A percentile compares a stretch with the other conserved stretches of the same genome.
phyloP scores from a whole-genome alignment of 305 asterid species.

The Solanum chacoense region DNA sequence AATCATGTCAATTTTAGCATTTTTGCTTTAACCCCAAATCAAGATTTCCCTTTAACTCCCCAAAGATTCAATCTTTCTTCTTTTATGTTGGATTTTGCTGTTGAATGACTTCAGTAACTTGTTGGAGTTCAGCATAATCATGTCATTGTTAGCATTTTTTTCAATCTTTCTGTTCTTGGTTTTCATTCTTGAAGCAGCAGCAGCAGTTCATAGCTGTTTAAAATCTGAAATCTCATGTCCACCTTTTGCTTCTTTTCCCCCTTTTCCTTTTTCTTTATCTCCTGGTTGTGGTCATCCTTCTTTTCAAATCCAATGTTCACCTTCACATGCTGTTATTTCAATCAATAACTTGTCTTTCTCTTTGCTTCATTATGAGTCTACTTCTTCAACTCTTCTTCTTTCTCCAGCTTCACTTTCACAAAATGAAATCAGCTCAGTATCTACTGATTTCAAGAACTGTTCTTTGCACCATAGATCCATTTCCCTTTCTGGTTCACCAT shows the following conservation, averaged over 20 bases:
- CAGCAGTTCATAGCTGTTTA: constrained; percentile 23
- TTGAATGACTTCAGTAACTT: not conserved
- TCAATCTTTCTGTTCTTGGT: constrained; percentile 10
- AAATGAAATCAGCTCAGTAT: not conserved
- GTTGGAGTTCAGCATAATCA: not conserved
- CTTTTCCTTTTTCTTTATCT: constrained; percentile 62
- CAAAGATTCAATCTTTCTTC: constrained; percentile 18
- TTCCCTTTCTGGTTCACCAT: constrained; percentile 56
- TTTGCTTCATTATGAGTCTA: constrained; percentile 40
- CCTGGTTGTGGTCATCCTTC: constrained; percentile 91
- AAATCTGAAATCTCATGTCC: constrained; percentile 29
- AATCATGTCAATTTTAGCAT: constrained; percentile 6
- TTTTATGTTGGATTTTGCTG: not conserved
- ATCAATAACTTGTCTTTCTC: constrained; percentile 43
- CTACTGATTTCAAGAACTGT: constrained; percentile 24
- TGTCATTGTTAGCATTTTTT: constrained; percentile 8
- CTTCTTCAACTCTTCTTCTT: constrained; percentile 50
- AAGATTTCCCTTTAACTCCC: constrained; percentile 22
- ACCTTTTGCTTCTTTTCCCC: constrained; percentile 53
- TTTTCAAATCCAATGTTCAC: constrained; percentile 55
- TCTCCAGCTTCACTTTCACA: constrained; percentile 22
- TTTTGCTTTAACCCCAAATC: not conserved
- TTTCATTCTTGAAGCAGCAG: not conserved
- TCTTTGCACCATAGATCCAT: constrained; percentile 30
- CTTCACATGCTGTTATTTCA: constrained; percentile 43